Evolutionary conservation across 1,284 basidiomycete species (phyloP).

Genomic region (Puccinia horiana): DNA sequence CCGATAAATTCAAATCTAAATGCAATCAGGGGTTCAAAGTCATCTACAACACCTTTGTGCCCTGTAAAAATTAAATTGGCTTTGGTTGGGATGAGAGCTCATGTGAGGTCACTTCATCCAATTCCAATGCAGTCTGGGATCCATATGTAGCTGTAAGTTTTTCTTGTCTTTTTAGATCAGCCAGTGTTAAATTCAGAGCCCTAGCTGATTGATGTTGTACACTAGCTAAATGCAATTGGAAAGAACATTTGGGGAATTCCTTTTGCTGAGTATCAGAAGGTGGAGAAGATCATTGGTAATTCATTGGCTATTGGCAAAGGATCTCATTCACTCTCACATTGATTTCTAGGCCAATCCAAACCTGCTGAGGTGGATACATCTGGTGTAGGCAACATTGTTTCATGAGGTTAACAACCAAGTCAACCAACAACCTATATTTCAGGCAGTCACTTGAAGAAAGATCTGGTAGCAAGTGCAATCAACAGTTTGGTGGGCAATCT

Average conservation of each 20-base stretch:
- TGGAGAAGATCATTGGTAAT: not conserved
- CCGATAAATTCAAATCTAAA: not conserved
- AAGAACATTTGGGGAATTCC: not conserved
- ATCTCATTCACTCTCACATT: not conserved
- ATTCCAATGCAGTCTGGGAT: conserved; percentile 1
- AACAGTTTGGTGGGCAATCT: not conserved
- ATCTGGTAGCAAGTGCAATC: not conserved
- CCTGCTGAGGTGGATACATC: not conserved
- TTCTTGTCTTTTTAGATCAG: not conserved
- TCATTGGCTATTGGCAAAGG: not conserved
- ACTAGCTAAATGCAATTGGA: not conserved
- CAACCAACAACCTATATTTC: not conserved
- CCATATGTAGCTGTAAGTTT: not conserved
- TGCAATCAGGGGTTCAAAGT: not conserved
- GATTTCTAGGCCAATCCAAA: not conserved
- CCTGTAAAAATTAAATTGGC: not conserved
- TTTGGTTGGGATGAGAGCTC: not conserved
- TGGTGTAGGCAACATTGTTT: not conserved
- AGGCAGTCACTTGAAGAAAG: not conserved
- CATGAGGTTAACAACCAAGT: not conserved
- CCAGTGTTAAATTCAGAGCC: not conserved
- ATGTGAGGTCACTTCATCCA: not conserved
- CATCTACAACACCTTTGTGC: not conserved
- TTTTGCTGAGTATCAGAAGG: not conserved
- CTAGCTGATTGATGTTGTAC: too few relatives aligned